Evolutionary conservation across 1,139 yeast genomes (phyloP).

Genomic region (Geotrichum europaeum): DNA sequence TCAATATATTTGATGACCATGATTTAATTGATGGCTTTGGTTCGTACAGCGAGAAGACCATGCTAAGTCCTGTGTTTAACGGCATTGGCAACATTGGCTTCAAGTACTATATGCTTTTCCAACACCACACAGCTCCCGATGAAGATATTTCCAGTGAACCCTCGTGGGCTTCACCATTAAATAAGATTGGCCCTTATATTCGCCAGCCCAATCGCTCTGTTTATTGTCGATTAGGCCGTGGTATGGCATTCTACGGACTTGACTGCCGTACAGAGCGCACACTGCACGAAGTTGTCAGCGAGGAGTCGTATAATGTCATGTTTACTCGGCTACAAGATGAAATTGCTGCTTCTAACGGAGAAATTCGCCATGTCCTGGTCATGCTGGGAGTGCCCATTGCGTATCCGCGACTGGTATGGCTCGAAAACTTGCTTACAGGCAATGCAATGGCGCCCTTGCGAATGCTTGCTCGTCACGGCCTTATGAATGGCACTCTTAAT

Average conservation of each 20-base stretch:
- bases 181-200: constrained; percentile 57
- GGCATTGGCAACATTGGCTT: constrained; percentile 74
- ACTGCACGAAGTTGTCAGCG: constrained; percentile 50
- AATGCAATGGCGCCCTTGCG: constrained; percentile 58
- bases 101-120: constrained; percentile 84
- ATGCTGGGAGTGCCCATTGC: constrained; percentile 92
- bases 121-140: constrained; percentile 44
- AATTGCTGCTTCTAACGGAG: constrained; percentile 43
- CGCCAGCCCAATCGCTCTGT: constrained; percentile 58
- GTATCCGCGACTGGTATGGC: constrained; percentile 88
- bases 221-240: constrained; percentile 67
- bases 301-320: constrained; percentile 51
- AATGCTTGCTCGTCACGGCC: constrained; percentile 61
- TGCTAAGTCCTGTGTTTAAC: constrained; percentile 60
- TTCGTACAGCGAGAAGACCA: constrained; percentile 69
- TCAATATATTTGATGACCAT: constrained; percentile 79
- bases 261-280: constrained; percentile 93
- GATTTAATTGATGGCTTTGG: constrained; percentile 96
- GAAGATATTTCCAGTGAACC: constrained; percentile 29
- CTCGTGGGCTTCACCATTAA: constrained; percentile 32
- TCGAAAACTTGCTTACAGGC: constrained; percentile 61
- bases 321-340: constrained; percentile 58
- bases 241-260: constrained; percentile 65
- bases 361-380: constrained; percentile 67
- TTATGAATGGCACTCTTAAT: constrained; percentile 68